Evolutionary conservation across 1,284 basidiomycete species (phyloP).

Genomic region (Melampsora medusae): DNA sequence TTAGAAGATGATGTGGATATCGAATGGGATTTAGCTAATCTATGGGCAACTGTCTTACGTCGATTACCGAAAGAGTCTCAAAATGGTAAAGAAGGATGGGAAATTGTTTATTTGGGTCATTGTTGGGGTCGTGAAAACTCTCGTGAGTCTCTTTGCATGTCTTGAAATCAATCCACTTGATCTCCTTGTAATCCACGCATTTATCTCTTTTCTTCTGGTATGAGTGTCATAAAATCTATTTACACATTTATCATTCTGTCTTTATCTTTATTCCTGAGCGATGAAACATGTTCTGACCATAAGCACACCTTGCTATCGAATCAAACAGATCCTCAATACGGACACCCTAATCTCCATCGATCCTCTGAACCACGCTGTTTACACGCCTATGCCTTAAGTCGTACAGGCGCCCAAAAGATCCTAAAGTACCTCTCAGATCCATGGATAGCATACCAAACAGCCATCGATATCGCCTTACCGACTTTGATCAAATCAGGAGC

Average conservation of each 20-base stretch:
- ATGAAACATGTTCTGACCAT: too few relatives aligned
- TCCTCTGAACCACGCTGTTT: slow-evolving; percentile 50
- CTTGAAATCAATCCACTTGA: too few relatives aligned
- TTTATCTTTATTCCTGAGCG: too few relatives aligned
- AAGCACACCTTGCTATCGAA: too few relatives aligned
- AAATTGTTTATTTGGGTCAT: slow-evolving; percentile 70
- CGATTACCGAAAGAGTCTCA: slow-evolving; percentile 58
- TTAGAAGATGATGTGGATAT: slow-evolving; percentile 77
- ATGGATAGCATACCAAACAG: slow-evolving; percentile 52
- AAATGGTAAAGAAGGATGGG: slow-evolving; percentile 61
- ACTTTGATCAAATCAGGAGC: too few relatives aligned
- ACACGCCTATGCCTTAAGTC: slow-evolving; percentile 50
- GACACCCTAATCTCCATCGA: slow-evolving; percentile 68
- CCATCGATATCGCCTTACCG: slow-evolving; percentile 37
- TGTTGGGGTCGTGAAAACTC: slow-evolving; percentile 50
- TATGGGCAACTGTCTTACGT: slow-evolving; percentile 62
- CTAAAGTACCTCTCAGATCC: slow-evolving; percentile 49
- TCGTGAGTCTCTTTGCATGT: slow-evolving; percentile 24
- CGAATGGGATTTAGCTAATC: slow-evolving; percentile 64
- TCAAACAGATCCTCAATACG: slow-evolving; percentile 66
- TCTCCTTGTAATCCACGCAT: too few relatives aligned
- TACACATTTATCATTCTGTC: too few relatives aligned
- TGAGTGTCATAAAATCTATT: too few relatives aligned
- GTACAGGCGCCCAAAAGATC: slow-evolving; percentile 46
- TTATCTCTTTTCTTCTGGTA: too few relatives aligned